Base-by-base conservation (phyloP, 257 asterid genomes). In the Solanum virginianum region DNA sequence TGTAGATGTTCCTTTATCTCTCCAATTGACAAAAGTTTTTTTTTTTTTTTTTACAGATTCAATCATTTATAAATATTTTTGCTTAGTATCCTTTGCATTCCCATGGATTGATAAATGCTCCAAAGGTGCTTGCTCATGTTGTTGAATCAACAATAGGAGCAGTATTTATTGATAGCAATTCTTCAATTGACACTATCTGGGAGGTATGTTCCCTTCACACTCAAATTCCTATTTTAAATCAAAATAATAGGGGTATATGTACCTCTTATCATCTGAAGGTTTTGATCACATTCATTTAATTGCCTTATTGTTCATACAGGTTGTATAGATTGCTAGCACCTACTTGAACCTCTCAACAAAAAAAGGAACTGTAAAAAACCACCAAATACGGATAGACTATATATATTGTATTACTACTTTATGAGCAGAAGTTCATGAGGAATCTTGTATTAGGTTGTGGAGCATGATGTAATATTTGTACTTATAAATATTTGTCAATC, bases 111-210 rank as follows among this genome's bases (percentile, higher is more conserved):
- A 91, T 94, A 68, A 89, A 91, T 88, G 92, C 96, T 70, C 98
- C 98, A 24, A 94, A 95, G 85, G 94, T 93, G 85, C 94, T 95
- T 54, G 97, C 98, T 57, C 98, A 95, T 85, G 92, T 95, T 59
- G 94, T 95, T 77, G 98, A 94, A 87, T 94, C 97, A 80, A 92
- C 97, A 3, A 82, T 95, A n/a, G 98, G 98, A 59, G 98, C 98
- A 81, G 93, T 95, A 70, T 94, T 92, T 60, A 83, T 94, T 26
- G 98, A 95, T 87, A 92, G 92, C 90, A 88, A 90, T 84, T 91
- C 90, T 57, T 94, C 95, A 9, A 84, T 93, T 53, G 96, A 94
- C 80, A 87, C 80, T 47, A 91, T 97, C 39, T 93, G 98, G 98
- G 89, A 93, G 98, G 98, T 91, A 82, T 70, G 80, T 69, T 69